phyloP scores from a whole-genome alignment of 2,329 filamentous ascomycete species.

The Cladosporium sp. region DNA sequence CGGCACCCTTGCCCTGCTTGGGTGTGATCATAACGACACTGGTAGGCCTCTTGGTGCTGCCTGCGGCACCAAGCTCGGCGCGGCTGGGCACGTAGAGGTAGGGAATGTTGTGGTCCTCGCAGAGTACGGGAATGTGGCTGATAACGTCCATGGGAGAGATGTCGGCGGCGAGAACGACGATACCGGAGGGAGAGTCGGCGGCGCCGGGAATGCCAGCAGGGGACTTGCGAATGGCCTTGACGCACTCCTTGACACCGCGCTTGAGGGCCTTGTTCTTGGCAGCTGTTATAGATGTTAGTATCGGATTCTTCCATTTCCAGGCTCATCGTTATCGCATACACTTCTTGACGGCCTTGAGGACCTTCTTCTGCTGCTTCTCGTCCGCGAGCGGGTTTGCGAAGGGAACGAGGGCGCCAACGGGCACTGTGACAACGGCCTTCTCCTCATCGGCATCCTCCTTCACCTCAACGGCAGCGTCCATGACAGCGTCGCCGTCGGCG shows the following conservation, averaged over 20 bases:
- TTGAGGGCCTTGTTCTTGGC: slow-evolving; percentile 95
- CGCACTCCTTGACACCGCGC: slow-evolving; percentile 97
- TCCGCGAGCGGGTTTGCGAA: slow-evolving; percentile 80
- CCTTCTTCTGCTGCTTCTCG: slow-evolving; percentile 70
- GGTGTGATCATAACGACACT: slow-evolving; percentile 83
- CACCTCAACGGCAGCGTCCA: slow-evolving; percentile 34
- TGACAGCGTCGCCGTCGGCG: slow-evolving; percentile 30
- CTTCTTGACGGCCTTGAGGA: slow-evolving; percentile 65
- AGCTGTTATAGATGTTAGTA: slow-evolving; percentile 55
- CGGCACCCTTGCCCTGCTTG: slow-evolving; percentile 53
- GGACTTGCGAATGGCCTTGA: slow-evolving; percentile 96
- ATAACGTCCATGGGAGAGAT: slow-evolving; percentile 99
- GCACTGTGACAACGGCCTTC: slow-evolving; percentile 46
- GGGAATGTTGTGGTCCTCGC: slow-evolving; percentile 96
- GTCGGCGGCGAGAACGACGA: slow-evolving; percentile 93
- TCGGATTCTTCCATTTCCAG: not conserved
- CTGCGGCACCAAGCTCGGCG: slow-evolving; percentile 89
- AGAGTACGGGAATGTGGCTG: slow-evolving; percentile 94
- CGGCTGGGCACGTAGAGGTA: slow-evolving; percentile 94
- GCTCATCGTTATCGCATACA: slow-evolving; percentile 39
- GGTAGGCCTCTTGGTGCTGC: slow-evolving; percentile 92
- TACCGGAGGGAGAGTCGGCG: slow-evolving; percentile 54
- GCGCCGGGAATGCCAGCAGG: slow-evolving; percentile 61
- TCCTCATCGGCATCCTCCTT: slow-evolving; percentile 47
- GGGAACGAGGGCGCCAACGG: slow-evolving; percentile 65